Evolutionary conservation across 2,329 filamentous ascomycete genomes (phyloP), one percentile per base, ranked within the genome.

Genomic region (Orbilia oligospora): DNA sequence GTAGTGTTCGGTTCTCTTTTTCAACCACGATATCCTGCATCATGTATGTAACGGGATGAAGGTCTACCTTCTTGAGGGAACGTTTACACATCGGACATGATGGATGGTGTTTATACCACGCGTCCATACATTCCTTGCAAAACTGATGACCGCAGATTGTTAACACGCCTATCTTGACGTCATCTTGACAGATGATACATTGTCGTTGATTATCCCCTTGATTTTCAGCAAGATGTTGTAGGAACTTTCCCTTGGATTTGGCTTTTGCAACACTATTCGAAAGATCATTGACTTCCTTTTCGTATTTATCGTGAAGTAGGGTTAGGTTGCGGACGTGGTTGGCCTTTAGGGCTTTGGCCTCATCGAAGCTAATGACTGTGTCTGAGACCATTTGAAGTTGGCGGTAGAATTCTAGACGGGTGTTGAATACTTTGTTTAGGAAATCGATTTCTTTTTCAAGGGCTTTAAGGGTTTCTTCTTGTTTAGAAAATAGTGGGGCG

Each of bases 321-420:
- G 68, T 63, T 0, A 91, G 89, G 0, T 90, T 86, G 0, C 87
- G 85, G 1, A 89, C 88, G 16, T 97, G 85, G 76, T 88, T 90
- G 10, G 86, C 86, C 27, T 87, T 86, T n/a, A 90, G 84, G 0
- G 83, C 84, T 2, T 88, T 83, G 82, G 91, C 90, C 48, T 85
- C 83, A 14, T 85, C 81, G 20, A 92, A 92, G 0, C 92, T 91
- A 4, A 89, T 88, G 0, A 98, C 93, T 18, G 90, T 93, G 83
- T 98, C 95, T 0, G 94, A 97, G n/a, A 98, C 90, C 27, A 90
- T 89, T 83, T 98, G 96, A 10, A 98, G 87, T 82, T 97, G 94
- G 4, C 91, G 90, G 83, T 98, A 98, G 83, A 94, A 98, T 72
- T 96, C 93, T 0, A 97, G 85, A 14, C 96, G 91, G 44, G 90